Evolutionary conservation across 1,139 yeast species (phyloP).

Genomic region (Arxiozyma telluris): DNA sequence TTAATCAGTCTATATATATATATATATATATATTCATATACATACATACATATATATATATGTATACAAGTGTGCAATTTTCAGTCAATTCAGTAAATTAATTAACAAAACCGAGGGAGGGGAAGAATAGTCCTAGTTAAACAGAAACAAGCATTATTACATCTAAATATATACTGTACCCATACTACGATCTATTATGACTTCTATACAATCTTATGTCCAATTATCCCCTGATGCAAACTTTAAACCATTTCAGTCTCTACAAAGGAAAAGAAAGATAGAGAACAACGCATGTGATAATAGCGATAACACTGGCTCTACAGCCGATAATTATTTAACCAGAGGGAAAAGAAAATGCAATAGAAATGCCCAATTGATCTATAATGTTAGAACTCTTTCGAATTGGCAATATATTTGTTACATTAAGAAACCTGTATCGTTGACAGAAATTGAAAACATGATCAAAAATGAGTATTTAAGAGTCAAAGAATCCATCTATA

Average conservation of each 20-base stretch:
- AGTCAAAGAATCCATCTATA: constrained; percentile 14
- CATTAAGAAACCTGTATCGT: neutral
- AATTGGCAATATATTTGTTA: neutral
- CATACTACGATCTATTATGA: neutral
- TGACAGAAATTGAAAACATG: neutral
- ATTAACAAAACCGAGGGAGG: neutral
- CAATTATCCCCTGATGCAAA: neutral
- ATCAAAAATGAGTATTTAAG: neutral
- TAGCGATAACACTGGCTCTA: too few species aligned
- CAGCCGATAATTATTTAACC: neutral
- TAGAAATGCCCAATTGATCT: neutral
- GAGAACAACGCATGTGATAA: neutral
- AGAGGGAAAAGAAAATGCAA: neutral
- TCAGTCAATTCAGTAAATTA: too few species aligned
- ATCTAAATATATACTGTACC: too few species aligned
- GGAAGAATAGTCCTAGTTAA: neutral
- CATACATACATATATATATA: too few species aligned
- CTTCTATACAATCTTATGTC: neutral
- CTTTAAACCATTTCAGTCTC: neutral
- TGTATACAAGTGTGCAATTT: too few species aligned
- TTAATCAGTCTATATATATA: too few species aligned
- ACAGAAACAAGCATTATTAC: neutral
- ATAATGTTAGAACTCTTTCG: neutral
- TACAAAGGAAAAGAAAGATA: constrained; percentile 1
- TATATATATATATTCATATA: too few species aligned